Evolutionary conservation across 148 eudicot genomes (phyloP), one percentile per base, ranked within the genome.

Genomic region (Drosera capensis): DNA sequence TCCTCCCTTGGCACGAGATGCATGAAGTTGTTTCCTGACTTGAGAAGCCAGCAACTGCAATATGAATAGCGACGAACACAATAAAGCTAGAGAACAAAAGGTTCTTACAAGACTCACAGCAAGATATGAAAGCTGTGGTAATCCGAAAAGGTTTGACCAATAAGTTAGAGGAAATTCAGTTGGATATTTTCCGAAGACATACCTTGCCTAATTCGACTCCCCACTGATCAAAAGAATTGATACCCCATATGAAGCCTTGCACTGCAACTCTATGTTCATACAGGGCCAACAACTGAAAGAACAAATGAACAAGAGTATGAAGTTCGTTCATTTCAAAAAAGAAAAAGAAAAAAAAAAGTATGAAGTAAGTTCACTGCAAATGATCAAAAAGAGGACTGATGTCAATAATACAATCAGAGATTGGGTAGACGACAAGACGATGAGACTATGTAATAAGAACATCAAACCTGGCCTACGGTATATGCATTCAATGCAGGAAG

Each of bases 121-220:
- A 20, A 36, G 25, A 42, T 21, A 36, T 18, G 6, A 42, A 34
- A 31, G 6, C 5, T 19, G 25, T 25, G 30, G 20, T 25, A 38
- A 44, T 25, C 14, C 2, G 20, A 31, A 2, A 35, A 25, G 52
- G 38, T 18, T 8, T 39, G 20, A 30, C 42, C 23, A 14, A 2
- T 5, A 17, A 9, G 21, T 0, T 25, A 46, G 25, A 45, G 57
- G 11, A 23, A 3, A 3, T 28, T 9, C 31, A 28, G 4, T 9
- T 3, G 31, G 31, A 28, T 28, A 4, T 28, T 4, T 4, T 28
- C 9, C 9, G 31, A 28, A 28, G 21, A 23, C 24, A 43, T 75
- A 90, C 99, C 99, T 90, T 90, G 59, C 99, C 99, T 56, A 90
- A 47, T 58, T 90, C 99, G 35, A 90, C 99, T 62, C 99, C 99